Percentiles rank a stretch among this genome's conserved stretches.
phyloP scores from a whole-genome alignment of 495 filamentous ascomycete genomes.

The Aspergillus incahuasiensis region DNA sequence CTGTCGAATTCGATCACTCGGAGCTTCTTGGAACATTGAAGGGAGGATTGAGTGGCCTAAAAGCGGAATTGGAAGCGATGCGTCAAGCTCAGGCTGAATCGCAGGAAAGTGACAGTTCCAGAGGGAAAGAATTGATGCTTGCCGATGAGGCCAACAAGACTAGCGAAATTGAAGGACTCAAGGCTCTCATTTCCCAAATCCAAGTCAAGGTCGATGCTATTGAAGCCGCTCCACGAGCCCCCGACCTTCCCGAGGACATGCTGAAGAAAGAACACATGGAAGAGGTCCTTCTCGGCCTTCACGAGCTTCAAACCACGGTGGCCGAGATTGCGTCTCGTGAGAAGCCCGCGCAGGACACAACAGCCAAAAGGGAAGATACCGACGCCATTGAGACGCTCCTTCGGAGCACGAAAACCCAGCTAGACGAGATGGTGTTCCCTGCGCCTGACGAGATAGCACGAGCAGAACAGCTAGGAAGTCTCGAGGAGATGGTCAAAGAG shows the following conservation, averaged over 20 bases:
- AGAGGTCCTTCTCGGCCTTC: constrained; percentile 51
- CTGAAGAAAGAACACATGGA: constrained; percentile 58
- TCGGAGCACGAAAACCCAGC: constrained; percentile 72
- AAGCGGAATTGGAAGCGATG: constrained; percentile 72
- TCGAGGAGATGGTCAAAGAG: constrained; percentile 67
- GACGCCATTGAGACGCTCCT: constrained; percentile 86
- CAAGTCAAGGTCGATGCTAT: constrained; percentile 79
- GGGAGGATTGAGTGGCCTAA: constrained; percentile 66
- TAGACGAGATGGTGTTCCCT: constrained; percentile 72
- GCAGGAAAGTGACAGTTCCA: constrained; percentile 37
- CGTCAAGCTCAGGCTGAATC: constrained; percentile 45
- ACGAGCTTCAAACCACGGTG: constrained; percentile 56
- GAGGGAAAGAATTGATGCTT: constrained; percentile 54
- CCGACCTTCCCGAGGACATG: constrained; percentile 37
- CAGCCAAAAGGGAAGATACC: constrained; percentile 66
- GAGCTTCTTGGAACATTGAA: constrained; percentile 85
- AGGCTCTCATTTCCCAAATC: constrained; percentile 73
- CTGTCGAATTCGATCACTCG: constrained; percentile 71
- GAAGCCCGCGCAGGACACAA: constrained; percentile 32
- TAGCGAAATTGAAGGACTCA: constrained; percentile 77
- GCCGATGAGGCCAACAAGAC: constrained; percentile 47
- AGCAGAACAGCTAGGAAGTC: constrained; percentile 68
- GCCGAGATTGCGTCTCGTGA: constrained; percentile 40
- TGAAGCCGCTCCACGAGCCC: constrained; percentile 52
- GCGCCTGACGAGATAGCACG: constrained; percentile 54